Percentiles rank a stretch among this genome's conserved stretches.
Evolutionary conservation across 768 basidiomycete genomes (phyloP).

Genomic region (Agaricus sinodeliciosus): DNA sequence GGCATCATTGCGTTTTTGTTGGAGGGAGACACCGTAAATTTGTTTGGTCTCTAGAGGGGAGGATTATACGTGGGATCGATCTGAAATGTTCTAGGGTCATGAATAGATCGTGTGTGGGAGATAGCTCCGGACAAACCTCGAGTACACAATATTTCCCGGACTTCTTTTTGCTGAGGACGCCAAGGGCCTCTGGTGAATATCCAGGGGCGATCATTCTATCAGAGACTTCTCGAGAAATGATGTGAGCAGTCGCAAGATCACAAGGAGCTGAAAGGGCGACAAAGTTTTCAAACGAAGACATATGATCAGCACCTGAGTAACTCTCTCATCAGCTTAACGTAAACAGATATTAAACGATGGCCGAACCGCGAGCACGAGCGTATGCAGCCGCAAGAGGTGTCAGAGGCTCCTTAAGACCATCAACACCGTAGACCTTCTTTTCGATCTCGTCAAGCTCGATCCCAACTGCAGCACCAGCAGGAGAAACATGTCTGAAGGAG

Average conservation of each 20-base stretch:
- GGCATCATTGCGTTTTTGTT: constrained; percentile 85
- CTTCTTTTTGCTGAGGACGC: constrained; percentile 92
- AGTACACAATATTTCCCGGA: constrained; percentile 98
- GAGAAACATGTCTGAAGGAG: constrained; percentile 99
- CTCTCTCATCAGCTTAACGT: neutral
- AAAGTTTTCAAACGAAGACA: constrained; percentile 99
- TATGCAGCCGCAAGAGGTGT: constrained; percentile 90
- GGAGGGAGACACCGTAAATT: constrained; percentile 87
- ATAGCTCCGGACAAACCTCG: constrained; percentile 45
- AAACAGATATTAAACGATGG: neutral
- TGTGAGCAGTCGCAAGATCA: constrained; percentile 90
- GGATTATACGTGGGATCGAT: constrained; percentile 86
- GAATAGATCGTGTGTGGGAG: too few species aligned
- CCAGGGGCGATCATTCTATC: constrained; percentile 98
- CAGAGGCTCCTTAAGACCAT: constrained; percentile 86
- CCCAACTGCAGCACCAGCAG: constrained; percentile 94
- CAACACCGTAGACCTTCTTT: constrained; percentile 93
- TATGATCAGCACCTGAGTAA: constrained; percentile 82
- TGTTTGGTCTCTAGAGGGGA: constrained; percentile 84
- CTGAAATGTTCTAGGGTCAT: constrained; percentile 31
- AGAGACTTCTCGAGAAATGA: constrained; percentile 98
- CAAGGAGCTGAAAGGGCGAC: constrained; percentile 91
- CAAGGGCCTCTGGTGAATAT: constrained; percentile 81
- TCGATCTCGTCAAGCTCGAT: constrained; percentile 75
- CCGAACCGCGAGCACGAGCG: constrained; percentile 85